These are phyloP conservation scores for Friedmanniomyces endolithicus DNA, from an alignment of 495 filamentous ascomycete genomes.

Conservation along the genomic window DNA sequence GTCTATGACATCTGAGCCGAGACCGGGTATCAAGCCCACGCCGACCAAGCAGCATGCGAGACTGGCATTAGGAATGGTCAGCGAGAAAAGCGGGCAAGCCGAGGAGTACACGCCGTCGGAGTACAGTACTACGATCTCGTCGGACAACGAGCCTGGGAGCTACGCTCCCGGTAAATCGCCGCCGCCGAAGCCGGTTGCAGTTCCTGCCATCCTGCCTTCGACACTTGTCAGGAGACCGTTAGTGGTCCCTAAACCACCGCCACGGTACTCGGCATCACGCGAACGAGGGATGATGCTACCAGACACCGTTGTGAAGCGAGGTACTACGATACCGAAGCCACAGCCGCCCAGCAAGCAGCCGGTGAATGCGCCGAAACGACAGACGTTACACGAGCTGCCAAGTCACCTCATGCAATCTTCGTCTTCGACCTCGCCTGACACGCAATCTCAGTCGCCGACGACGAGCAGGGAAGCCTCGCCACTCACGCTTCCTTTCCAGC, in stretches of 20 bases:
- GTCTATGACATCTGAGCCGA: conserved; percentile 9
- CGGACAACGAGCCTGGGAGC: conserved; percentile 1
- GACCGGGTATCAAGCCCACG: conserved; percentile 5
- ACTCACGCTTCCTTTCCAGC: not conserved
- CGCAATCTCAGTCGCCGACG: too few species aligned
- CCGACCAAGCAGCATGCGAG: conserved; percentile 6
- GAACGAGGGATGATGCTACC: not conserved
- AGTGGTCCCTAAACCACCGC: not conserved
- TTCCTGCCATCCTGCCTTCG: not conserved
- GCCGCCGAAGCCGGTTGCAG: not conserved
- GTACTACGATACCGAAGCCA: not conserved
- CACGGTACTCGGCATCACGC: not conserved
- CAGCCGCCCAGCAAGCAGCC: not conserved
- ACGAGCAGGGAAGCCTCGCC: not conserved
- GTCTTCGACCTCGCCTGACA: conserved; percentile 2
- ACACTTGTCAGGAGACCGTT: not conserved
- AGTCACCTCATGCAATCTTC: conserved; percentile 10
- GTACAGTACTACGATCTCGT: conserved; percentile 17
- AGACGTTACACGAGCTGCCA: conserved; percentile 13
- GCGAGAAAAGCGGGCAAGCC: not conserved
- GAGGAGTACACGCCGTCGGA: conserved; percentile 14
- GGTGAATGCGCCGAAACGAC: not conserved
- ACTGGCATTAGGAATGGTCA: conserved; percentile 1
- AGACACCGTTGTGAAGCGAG: not conserved
- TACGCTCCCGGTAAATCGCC: not conserved